These are phyloP conservation scores for Solanum sparsipilum DNA, from an alignment of 257 asterid species.

Conservation along the genomic window DNA sequence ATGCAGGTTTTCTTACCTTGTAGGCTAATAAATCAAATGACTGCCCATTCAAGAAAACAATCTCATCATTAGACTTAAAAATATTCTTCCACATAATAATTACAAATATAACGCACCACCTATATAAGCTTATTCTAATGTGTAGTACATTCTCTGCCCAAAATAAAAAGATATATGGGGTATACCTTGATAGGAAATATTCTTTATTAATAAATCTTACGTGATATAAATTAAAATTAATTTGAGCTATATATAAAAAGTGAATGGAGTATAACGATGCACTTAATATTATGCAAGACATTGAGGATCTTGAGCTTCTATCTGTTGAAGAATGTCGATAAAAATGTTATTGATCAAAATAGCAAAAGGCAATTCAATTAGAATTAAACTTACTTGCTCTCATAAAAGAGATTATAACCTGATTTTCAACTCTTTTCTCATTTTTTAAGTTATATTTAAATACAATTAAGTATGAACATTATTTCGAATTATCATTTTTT, in stretches of 20 bases:
- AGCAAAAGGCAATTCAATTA: too few relatives aligned
- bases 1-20: neutral
- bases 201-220: neutral
- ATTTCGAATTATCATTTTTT: too few relatives aligned
- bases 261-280: neutral
- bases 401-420: neutral
- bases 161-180: neutral
- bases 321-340: neutral
- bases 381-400: neutral
- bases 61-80: neutral
- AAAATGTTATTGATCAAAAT: neutral
- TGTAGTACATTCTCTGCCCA: neutral
- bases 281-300: too few relatives aligned
- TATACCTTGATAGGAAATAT: too few relatives aligned
- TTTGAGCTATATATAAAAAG: too few relatives aligned
- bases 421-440: neutral
- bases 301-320: too few relatives aligned
- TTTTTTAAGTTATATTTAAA: too few relatives aligned
- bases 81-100: neutral
- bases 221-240: neutral
- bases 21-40: neutral
- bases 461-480: too few relatives aligned
- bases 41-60: neutral
- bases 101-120: neutral
- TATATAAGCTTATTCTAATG: too few relatives aligned